phyloP scores from a whole-genome alignment of 495 filamentous ascomycete genomes.

The Copromyces sp. region DNA sequence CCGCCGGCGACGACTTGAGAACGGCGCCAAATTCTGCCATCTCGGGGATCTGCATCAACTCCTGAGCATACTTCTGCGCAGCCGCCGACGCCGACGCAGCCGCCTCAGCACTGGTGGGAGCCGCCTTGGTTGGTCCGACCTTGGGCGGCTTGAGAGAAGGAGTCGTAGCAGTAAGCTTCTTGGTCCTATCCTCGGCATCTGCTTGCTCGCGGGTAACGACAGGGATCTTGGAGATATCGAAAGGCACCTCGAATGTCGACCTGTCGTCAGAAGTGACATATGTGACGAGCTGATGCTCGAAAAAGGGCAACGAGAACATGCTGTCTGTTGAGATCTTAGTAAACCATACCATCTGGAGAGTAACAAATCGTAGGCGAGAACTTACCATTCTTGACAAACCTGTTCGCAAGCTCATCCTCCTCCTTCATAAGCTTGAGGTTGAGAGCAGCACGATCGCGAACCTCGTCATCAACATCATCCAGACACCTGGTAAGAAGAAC shows the following conservation, averaged over 20 bases:
- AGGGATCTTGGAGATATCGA: constrained; percentile 86
- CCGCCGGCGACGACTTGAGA: constrained; percentile 76
- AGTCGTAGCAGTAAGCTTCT: constrained; percentile 86
- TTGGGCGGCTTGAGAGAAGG: constrained; percentile 93
- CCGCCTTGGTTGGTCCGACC: constrained; percentile 66
- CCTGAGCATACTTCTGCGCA: constrained; percentile 77
- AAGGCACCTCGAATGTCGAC: constrained; percentile 72
- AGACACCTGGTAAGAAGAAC: constrained; percentile 89
- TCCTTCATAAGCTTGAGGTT: constrained; percentile 86
- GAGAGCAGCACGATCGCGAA: constrained; percentile 87
- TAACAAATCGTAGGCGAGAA: background rate
- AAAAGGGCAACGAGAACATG: constrained; percentile 89
- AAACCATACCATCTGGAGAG: constrained; percentile 15
- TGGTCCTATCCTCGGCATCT: constrained; percentile 90
- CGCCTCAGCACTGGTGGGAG: constrained; percentile 58
- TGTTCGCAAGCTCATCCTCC: constrained; percentile 67
- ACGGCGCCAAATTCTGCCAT: constrained; percentile 78
- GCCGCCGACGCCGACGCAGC: constrained; percentile 61
- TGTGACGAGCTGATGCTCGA: constrained; percentile 95
- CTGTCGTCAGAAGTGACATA: constrained; percentile 89
- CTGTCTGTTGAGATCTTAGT: constrained; percentile 41
- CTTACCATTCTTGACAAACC: constrained; percentile 87
- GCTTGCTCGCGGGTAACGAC: constrained; percentile 93
- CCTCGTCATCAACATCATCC: constrained; percentile 96
- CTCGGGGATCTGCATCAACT: constrained; percentile 82